Base-by-base conservation (phyloP, 2,329 filamentous ascomycete genomes). In the Tolypocladium tropicale region DNA sequence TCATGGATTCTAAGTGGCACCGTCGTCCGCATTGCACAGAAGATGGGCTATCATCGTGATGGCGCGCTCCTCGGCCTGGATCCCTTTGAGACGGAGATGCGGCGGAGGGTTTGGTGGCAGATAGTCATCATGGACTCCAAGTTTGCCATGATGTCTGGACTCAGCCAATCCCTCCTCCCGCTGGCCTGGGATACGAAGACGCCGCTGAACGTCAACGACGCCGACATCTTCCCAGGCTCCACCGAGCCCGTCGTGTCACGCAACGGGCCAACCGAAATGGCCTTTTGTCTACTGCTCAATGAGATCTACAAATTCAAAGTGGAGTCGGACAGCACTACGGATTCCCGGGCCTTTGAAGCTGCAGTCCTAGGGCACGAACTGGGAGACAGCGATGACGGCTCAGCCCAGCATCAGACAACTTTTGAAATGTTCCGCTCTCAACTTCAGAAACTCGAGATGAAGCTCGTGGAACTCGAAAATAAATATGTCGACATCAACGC, bases 31-130 rank as follows among this genome's bases (percentile, higher is more conserved):
- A 82, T 88, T 54, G 84, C 83, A 1, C 81, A 86, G 64, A 84
- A 84, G 64, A 84, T 88, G 76, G 85, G 85, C 0, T 74, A 87
- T 52, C 83, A 87, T 58, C 76, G 81, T 14, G 84, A 88, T 57
- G 83, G 82, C 37, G 77, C 79, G 57, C 67, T 70, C 21, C 71
- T 84, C 6, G 78, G 78, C 2, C 71, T 86, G 2, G 73, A 78
- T 0, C 81, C 83, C 0, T 85, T 86, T 61, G 83, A 88, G 62
- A 80, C 79, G 2, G 83, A 88, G 64, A 86, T 88, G 75, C 77
- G 84, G n/a, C 74, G 84, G 48, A 75, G 85, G 7, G 73, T 87
- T 23, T 88, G 84, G 84, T 85, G 82, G 83, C 78, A 82, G 63
- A 77, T 86, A 30, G 74, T 83, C 52, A 71, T 84, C 55, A 72